Conservation (phyloP, 2,329 filamentous ascomycete genomes). For the Lecanosticta acicola region DNA sequence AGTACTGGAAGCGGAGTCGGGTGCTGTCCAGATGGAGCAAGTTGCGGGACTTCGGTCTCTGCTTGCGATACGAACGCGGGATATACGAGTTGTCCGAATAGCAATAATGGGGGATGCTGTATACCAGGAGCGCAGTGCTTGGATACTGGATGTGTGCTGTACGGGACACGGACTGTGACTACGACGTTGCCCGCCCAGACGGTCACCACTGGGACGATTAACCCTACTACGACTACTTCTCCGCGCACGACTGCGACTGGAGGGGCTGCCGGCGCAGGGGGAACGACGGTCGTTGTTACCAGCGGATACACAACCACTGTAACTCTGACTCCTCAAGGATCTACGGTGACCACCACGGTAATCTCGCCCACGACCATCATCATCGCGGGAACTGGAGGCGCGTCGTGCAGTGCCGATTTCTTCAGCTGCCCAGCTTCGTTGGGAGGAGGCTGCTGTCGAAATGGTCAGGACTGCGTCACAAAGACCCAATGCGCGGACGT, state of each 20-base stretch:
- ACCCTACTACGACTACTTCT: slow-evolving; percentile 7
- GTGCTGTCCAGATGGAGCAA: slow-evolving; percentile 63
- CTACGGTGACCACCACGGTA: slow-evolving; percentile 27
- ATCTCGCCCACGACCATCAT: slow-evolving; percentile 27
- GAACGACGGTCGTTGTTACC: slow-evolving; percentile 16
- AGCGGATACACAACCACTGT: slow-evolving; percentile 25
- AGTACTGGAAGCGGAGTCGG: slow-evolving; percentile 59
- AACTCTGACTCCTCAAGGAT: slow-evolving; percentile 26
- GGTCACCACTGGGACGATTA: slow-evolving; percentile 19
- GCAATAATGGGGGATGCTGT: slow-evolving; percentile 69
- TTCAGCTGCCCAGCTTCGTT: slow-evolving; percentile 43
- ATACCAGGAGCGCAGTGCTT: slow-evolving; percentile 65
- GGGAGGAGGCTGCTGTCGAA: slow-evolving; percentile 47
- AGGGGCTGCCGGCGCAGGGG: neutral
- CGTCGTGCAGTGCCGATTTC: slow-evolving; percentile 41
- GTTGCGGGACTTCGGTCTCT: slow-evolving; percentile 59
- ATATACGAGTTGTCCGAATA: slow-evolving; percentile 59
- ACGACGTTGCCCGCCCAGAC: slow-evolving; percentile 22
- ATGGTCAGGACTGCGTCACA: slow-evolving; percentile 40
- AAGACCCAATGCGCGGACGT: slow-evolving; percentile 34
- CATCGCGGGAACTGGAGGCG: slow-evolving; percentile 18
- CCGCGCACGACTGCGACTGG: slow-evolving; percentile 4
- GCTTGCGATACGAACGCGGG: slow-evolving; percentile 53
- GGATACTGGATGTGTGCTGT: slow-evolving; percentile 61
- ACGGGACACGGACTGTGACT: slow-evolving; percentile 26